Percentiles rank a stretch among this genome's conserved stretches.
Evolutionary conservation across 2,329 filamentous ascomycete genomes (phyloP).

Genomic region (Saccharata proteae): DNA sequence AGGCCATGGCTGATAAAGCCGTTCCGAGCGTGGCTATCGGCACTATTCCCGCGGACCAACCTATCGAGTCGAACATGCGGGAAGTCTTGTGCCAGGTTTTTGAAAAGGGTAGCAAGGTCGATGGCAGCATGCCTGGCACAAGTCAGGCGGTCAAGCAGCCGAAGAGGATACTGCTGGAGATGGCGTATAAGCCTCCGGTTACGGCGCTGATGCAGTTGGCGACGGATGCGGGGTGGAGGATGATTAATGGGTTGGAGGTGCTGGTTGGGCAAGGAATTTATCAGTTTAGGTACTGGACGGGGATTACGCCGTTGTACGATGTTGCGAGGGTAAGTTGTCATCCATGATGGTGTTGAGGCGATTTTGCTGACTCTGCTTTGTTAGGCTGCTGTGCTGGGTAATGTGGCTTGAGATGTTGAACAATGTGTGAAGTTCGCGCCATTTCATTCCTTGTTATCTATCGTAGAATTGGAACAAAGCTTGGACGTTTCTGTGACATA

Average conservation of each 20-base stretch:
- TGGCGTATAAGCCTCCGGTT: conserved; percentile 85
- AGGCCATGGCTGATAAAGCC: conserved; percentile 33
- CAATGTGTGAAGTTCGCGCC: too few relatives aligned
- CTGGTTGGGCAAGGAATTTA: conserved; percentile 74
- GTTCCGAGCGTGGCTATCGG: conserved; percentile 65
- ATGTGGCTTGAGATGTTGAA: too few relatives aligned
- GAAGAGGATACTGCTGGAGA: conserved; percentile 61
- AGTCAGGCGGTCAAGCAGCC: conserved; percentile 19
- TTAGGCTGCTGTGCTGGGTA: too few relatives aligned
- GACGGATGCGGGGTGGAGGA: conserved; percentile 63
- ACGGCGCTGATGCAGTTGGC: conserved; percentile 82
- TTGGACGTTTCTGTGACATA: too few relatives aligned
- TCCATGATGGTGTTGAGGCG: too few relatives aligned
- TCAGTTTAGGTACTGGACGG: conserved; percentile 81
- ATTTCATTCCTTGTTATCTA: too few relatives aligned
- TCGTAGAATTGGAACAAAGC: too few relatives aligned
- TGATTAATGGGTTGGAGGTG: conserved; percentile 78
- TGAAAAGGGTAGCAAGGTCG: conserved; percentile 14
- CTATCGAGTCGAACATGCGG: conserved; percentile 61
- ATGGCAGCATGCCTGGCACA: conserved; percentile 34
- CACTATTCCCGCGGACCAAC: conserved; percentile 79
- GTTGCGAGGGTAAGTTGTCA: conserved; percentile 52
- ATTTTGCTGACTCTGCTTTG: too few relatives aligned
- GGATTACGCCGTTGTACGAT: conserved; percentile 59
- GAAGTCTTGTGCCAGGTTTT: conserved; percentile 50